Evolutionary conservation across 2,329 filamentous ascomycete genomes (phyloP).

Genomic region (Xylariaceae sp.): DNA sequence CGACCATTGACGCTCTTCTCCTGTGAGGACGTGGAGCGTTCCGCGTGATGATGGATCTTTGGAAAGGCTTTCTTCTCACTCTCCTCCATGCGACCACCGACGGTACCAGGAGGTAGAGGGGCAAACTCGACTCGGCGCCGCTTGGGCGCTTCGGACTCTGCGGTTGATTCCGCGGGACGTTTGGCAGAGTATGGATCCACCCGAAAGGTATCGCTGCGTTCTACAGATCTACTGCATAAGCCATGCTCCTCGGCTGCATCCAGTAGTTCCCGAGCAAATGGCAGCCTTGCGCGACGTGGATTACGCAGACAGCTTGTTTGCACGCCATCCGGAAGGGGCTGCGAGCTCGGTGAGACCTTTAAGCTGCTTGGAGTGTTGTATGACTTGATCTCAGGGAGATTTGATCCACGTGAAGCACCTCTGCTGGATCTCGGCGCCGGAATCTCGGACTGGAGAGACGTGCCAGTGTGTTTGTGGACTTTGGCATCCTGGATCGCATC

Average conservation of each 20-base stretch:
- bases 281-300: constrained; percentile 33
- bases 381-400: no score
- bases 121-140: constrained; percentile 27
- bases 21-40: constrained; percentile 20
- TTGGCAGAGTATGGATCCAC: constrained; percentile 15
- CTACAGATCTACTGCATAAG: constrained; percentile 31
- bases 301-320: constrained; percentile 38
- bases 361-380: background rate
- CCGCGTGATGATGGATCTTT: constrained; percentile 4
- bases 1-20: constrained; percentile 11
- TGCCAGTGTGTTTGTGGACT: constrained; percentile 10
- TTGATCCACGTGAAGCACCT: no score
- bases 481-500: constrained; percentile 29
- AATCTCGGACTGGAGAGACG: no score
- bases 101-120: constrained; percentile 4
- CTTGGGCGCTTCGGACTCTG: constrained; percentile 20
- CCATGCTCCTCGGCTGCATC: constrained; percentile 37
- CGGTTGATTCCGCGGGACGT: constrained; percentile 17
- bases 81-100: background rate
- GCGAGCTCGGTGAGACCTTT: constrained; percentile 5
- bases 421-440: no score
- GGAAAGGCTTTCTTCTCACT: constrained; percentile 2
- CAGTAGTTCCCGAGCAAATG: constrained; percentile 35
- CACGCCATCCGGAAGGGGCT: constrained; percentile 33
- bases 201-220: constrained; percentile 12